A percentile compares a stretch with the other conserved stretches of the same genome.
Evolutionary conservation across 495 filamentous ascomycete genomes (phyloP).

Genomic region (Cercophora newfieldiana): DNA sequence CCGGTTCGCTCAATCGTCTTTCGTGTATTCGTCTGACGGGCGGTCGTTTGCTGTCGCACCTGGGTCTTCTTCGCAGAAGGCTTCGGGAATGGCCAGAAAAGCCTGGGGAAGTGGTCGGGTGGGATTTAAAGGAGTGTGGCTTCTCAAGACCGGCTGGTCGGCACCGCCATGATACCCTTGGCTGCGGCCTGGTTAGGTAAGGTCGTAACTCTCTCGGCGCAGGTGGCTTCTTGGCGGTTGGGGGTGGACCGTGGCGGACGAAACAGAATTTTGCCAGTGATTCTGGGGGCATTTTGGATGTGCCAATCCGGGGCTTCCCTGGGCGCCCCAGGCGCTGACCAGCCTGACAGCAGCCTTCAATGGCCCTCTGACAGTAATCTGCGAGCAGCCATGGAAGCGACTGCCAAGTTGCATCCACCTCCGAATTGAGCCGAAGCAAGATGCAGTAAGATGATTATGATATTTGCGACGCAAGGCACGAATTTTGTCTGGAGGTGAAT

Average conservation of each 20-base stretch:
- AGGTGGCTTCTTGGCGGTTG: background rate
- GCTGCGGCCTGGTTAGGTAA: background rate
- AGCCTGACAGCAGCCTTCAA: background rate
- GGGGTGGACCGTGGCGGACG: background rate
- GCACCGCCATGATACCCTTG: conserved; percentile 2
- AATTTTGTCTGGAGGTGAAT: background rate
- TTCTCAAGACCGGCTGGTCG: conserved; percentile 2
- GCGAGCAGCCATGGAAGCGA: background rate
- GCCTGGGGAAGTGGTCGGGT: background rate
- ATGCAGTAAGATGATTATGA: background rate
- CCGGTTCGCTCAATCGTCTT: background rate
- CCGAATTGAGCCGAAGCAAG: background rate
- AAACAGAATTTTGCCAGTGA: background rate
- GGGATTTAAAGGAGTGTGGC: background rate
- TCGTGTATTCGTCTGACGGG: background rate
- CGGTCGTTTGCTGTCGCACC: background rate
- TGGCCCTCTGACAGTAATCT: background rate
- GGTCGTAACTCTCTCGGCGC: background rate
- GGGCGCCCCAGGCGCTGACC: too few species aligned
- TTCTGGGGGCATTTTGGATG: background rate
- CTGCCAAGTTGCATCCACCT: background rate
- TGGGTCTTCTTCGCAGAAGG: background rate
- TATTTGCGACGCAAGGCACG: background rate
- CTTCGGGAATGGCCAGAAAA: background rate
- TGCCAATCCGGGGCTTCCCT: background rate